Percentiles rank a stretch among this genome's conserved stretches.
phyloP scores from a whole-genome alignment of 352 stramenopile genomes.

The Phytophthora brassicae region DNA sequence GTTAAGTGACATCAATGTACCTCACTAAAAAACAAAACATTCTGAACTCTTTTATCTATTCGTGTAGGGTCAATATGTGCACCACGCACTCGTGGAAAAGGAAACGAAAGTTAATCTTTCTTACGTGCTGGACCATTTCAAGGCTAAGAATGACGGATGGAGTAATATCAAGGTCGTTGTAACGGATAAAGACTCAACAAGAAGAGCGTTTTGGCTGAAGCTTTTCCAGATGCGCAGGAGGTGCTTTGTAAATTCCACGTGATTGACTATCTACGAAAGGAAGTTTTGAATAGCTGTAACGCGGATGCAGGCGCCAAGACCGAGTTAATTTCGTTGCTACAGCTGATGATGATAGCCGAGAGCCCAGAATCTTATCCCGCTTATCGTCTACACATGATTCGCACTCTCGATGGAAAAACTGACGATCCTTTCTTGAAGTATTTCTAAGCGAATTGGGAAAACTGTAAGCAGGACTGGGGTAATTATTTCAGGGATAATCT shows the following conservation, averaged over 20 bases:
- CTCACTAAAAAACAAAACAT: no score
- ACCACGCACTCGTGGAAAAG: conserved; percentile 12
- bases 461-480: neutral
- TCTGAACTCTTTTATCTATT: no score
- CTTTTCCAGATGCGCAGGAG: neutral
- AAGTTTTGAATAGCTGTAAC: neutral
- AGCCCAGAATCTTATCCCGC: neutral
- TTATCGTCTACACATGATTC: neutral
- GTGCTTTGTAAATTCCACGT: conserved; percentile 10
- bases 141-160: conserved; percentile 9
- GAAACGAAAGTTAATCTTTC: conserved; percentile 10
- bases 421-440: conserved; percentile 10
- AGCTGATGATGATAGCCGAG: conserved; percentile 15
- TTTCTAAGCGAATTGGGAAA: conserved; percentile 14
- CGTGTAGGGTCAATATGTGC: conserved; percentile 14
- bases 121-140: conserved; percentile 2
- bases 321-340: no score
- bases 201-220: neutral
- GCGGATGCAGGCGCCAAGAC: neutral
- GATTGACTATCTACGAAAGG: neutral
- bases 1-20: no score
- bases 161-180: conserved; percentile 8
- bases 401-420: neutral
- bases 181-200: conserved; percentile 18
- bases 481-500: conserved; percentile 7